Base-by-base conservation (phyloP, 2,329 filamentous ascomycete genomes). In the Colletotrichum graminicola region DNA sequence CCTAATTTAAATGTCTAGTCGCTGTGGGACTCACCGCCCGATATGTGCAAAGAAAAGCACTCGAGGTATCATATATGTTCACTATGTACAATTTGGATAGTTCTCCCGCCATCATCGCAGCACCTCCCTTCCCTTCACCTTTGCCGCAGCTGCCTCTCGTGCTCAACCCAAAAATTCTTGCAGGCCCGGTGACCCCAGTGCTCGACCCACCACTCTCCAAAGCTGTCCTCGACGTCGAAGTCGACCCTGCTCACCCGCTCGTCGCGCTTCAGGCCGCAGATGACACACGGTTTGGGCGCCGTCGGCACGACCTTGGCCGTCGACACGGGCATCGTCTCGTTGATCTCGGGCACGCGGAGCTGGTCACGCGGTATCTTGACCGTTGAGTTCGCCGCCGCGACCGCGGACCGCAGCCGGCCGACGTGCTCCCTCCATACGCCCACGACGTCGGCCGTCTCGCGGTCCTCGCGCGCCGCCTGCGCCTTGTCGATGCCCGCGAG, bases 131-230 rank as follows among this genome's bases (percentile, higher is more conserved):
- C 45, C n/a, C 55, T 12, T 79, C 75, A 96, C 76, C 92, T 88
- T 76, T 93, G 91, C 74, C 90, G 88, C 74, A 97, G 83, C 69
- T 86, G 85, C 64, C 85, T 85, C 79, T 93, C 93, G 79, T 97
- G 92, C 76, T 92, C 86, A 71, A 92, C 83, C 95, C 95, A 98
- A 78, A 97, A 97, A 73, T 92, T 92, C 79, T 89, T 89, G 81
- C 95, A 98, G 26, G 89, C 88, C 73, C 89, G 84, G 81, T 95
- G 93, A 0, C 92, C 94, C 92, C 94, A 95, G 79, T 95, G 92
- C 56, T 98, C 94, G 52, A 92, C 86, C 95, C 95, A 98, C 94
- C 94, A 98, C 83, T 98, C 95, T 16, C 94, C 94, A 84, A 98
- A 98, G 79, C 93, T 94, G 80, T 98, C 95, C 76, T 95, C 91